These are phyloP conservation scores for Macroventuria anomochaeta DNA, from an alignment of 2,329 filamentous ascomycete genomes.

Conservation along the genomic window DNA sequence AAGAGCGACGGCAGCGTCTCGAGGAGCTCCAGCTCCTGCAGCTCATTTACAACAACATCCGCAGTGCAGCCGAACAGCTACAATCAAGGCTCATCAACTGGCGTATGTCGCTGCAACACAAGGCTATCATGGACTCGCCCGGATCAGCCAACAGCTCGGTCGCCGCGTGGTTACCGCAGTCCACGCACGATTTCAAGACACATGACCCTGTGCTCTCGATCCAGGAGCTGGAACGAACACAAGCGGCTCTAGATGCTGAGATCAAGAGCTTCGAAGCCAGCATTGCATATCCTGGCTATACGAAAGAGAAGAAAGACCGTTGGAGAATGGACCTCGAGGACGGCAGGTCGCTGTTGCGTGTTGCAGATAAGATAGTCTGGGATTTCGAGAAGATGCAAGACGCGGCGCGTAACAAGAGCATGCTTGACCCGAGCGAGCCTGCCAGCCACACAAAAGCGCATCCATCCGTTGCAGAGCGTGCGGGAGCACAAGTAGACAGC, in stretches of 20 bases:
- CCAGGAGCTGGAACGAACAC: conserved; percentile 28
- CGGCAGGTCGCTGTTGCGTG: conserved; percentile 27
- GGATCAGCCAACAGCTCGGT: not conserved
- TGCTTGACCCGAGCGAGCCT: not conserved
- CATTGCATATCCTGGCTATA: conserved; percentile 4
- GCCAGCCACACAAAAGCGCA: not conserved
- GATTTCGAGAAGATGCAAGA: conserved; percentile 23
- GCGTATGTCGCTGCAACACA: conserved; percentile 29
- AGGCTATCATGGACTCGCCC: conserved; percentile 20
- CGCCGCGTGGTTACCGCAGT: conserved; percentile 23
- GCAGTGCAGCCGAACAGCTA: conserved; percentile 23
- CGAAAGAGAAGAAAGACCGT: conserved; percentile 22
- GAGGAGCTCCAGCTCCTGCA: conserved; percentile 32
- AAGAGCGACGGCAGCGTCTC: conserved; percentile 25
- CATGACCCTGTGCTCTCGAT: conserved; percentile 29
- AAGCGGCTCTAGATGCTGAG: conserved; percentile 22
- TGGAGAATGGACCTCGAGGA: conserved; percentile 33
- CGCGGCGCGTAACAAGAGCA: not conserved
- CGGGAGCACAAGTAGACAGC: not conserved
- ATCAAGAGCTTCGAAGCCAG: conserved; percentile 29
- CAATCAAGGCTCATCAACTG: conserved; percentile 26
- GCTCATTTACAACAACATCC: conserved; percentile 26
- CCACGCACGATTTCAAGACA: conserved; percentile 3
- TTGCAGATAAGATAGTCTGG: conserved; percentile 24
- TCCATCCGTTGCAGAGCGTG: not conserved